Evolutionary conservation across 371 early-diverging fungal genomes (phyloP), one percentile per base, ranked within the genome.

Genomic region (Mortierella polycephala): DNA sequence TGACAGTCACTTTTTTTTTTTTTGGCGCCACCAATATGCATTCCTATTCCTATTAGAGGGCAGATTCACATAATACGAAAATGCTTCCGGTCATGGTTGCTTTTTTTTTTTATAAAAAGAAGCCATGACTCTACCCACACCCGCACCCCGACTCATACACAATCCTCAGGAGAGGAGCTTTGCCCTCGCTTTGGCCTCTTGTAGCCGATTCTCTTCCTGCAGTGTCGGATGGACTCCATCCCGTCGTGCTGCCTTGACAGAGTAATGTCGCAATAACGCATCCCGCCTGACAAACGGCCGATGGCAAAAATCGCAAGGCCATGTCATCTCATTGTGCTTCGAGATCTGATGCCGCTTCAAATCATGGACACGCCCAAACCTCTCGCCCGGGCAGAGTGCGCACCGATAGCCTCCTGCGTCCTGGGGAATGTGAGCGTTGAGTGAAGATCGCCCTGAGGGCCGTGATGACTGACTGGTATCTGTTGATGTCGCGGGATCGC

Each of bases 241-340:
- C 12, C 58, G 60, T 7, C 79, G 64, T 8, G 72, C 68, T 1
- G 79, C 79, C 53, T 77, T 77, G 49, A 77, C 79, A 2, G 79
- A 64, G 47, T 77, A 77, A 23, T 77, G 79, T 16, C 79, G 39
- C 41, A 77, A 37, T 39, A 77, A 46, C 8, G 79, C 79, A 56
- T 77, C 79, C 10, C 79, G 65, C 0, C 79, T 68, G 10, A 77
- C 79, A 59, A 77, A 77, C 2, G 79, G 79, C 20, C 79, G 60
- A 40, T 77, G 69, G 56, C 79, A 77, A 62, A 77, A 77, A 30
- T 77, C 79, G 50, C 79, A 77, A 0, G 79, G 79, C 79, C 79
- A 77, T 8, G 79, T 77, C 79, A 71, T 77, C 60, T 77, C 79
- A 53, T 77, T 77, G 59, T 77, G 79, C 53, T 77, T 77, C 2